Percentiles rank a stretch among this genome's conserved stretches.
Conservation (phyloP, 768 basidiomycete genomes). For the Dictyophora rubrovolvata region DNA sequence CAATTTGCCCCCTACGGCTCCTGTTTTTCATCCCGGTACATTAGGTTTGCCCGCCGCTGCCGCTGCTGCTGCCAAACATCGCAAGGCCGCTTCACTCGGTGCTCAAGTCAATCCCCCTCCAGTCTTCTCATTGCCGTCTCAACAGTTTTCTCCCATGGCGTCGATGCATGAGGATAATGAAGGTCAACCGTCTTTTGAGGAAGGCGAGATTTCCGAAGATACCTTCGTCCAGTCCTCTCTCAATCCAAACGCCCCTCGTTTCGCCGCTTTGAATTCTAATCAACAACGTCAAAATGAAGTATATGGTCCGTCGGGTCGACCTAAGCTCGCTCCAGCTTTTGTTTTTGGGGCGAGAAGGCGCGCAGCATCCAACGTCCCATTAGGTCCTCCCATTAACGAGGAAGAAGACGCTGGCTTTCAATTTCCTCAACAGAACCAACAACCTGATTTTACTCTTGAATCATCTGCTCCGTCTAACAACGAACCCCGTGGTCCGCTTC, state of each 20-base stretch:
- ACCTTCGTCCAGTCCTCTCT: constrained; percentile 41
- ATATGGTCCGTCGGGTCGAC: constrained; percentile 67
- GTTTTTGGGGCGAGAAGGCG: constrained; percentile 68
- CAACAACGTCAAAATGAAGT: constrained; percentile 44
- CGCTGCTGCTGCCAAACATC: constrained; percentile 47
- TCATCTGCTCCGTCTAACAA: constrained; percentile 27
- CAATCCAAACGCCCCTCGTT: constrained; percentile 80
- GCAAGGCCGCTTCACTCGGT: constrained; percentile 73
- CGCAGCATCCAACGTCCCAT: constrained; percentile 35
- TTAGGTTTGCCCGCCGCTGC: constrained; percentile 39
- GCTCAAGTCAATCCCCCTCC: constrained; percentile 20
- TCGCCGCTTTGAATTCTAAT: constrained; percentile 68
- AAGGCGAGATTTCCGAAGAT: constrained; percentile 65
- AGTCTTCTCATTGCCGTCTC: constrained; percentile 22
- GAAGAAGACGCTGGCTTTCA: constrained; percentile 74
- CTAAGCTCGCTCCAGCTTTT: constrained; percentile 84
- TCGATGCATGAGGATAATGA: constrained; percentile 79
- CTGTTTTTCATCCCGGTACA: constrained; percentile 66
- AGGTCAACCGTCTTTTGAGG: constrained; percentile 50
- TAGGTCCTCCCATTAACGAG: constrained; percentile 63
- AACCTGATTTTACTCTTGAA: constrained; percentile 21
- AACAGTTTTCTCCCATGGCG: constrained; percentile 69
- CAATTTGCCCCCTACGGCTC: constrained; percentile 54
- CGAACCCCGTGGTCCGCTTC: constrained; percentile 62
- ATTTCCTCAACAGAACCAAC: constrained; percentile 63